These are phyloP conservation scores for Dysphania ambrosioides DNA, from an alignment of 148 eudicot genomes.

Conservation along the genomic window DNA sequence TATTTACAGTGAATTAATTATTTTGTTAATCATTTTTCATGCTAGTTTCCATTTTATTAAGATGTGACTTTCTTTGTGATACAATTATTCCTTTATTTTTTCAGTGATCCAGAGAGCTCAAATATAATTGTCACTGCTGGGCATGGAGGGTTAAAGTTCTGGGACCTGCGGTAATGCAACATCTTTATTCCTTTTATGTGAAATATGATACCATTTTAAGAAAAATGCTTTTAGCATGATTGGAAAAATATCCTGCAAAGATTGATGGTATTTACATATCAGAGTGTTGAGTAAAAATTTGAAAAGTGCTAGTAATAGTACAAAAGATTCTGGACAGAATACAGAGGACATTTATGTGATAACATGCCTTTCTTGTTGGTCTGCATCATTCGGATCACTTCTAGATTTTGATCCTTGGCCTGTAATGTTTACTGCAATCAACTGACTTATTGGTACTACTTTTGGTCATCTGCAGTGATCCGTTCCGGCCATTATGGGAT, in stretches of 20 bases:
- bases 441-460: slow-evolving; percentile 14
- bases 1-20: no score
- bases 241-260: neutral
- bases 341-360: neutral
- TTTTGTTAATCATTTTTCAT: neutral
- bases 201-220: neutral
- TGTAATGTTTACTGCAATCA: neutral
- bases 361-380: no score
- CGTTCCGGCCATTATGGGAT: slow-evolving; percentile 81
- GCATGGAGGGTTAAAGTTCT: slow-evolving; percentile 75
- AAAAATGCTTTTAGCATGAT: neutral
- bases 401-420: neutral
- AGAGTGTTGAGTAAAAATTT: neutral
- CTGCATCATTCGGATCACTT: no score
- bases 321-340: no score
- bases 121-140: slow-evolving; percentile 83
- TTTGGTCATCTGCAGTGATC: slow-evolving; percentile 57
- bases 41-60: neutral
- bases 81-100: slow-evolving; percentile 1
- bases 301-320: neutral
- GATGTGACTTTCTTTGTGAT: slow-evolving; percentile 2
- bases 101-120: slow-evolving; percentile 64
- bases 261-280: neutral
- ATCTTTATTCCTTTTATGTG: neutral
- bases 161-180: slow-evolving; percentile 80